Evolutionary conservation across 345 rosid species (phyloP).

Genomic region (Salix udensis): DNA sequence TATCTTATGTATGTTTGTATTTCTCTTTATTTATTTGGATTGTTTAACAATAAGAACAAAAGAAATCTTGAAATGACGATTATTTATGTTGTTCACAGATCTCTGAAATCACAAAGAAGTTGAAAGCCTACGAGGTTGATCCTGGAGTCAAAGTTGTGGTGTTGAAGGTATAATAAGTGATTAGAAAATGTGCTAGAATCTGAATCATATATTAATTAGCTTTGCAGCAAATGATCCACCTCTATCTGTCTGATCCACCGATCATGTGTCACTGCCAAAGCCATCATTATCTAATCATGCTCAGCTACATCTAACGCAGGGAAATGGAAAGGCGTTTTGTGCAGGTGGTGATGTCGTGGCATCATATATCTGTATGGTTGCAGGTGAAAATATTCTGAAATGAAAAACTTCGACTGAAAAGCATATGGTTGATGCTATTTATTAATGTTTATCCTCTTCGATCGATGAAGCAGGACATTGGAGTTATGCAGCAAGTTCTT

Average conservation of each 20-base stretch:
- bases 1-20: too few relatives aligned
- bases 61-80: neutral
- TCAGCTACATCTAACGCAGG: neutral
- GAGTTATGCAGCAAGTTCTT: constrained; percentile 22
- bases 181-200: neutral
- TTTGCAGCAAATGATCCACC: neutral
- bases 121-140: constrained; percentile 20
- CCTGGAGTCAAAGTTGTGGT: constrained; percentile 21
- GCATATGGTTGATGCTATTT: neutral
- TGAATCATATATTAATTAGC: neutral
- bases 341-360: constrained; percentile 36
- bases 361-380: neutral
- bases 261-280: neutral
- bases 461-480: constrained; percentile 28
- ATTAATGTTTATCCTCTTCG: neutral
- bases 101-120: constrained; percentile 4
- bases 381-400: constrained; percentile 1
- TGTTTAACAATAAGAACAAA: neutral
- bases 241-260: too few relatives aligned
- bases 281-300: neutral
- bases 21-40: too few relatives aligned
- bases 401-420: neutral
- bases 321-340: constrained; percentile 33
- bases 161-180: constrained; percentile 18
- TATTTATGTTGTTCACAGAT: constrained; percentile 6